Evolutionary conservation across 352 stramenopile genomes (phyloP), one percentile per base, ranked within the genome.

Genomic region (Phytophthora sp.): DNA sequence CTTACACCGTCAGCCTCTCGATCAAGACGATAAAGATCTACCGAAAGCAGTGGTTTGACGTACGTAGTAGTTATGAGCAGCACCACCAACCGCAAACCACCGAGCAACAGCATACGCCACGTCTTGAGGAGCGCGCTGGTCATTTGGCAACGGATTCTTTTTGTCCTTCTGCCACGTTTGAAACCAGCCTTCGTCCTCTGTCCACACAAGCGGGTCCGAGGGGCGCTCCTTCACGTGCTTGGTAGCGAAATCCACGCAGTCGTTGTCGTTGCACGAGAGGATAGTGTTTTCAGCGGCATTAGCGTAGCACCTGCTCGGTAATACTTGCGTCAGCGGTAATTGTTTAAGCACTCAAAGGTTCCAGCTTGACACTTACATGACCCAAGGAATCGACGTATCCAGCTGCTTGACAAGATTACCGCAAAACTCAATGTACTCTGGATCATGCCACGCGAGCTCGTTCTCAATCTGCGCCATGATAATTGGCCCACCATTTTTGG

Each of bases 391-490:
- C 8, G 68, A 76, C 35, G 80, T 90, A 45, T 88, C 58, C 21
- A 93, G 63, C 21, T 71, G 56, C 16, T 69, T 45, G 2, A 90
- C 77, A 18, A 93, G 56, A 7, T 82, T 56, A 4, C 80, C 80
- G 33, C 79, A 88, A 80, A 79, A 93, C 35, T 73, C 36, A 11
- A 87, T 65, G 53, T 88, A 88, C 27, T 74, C 71, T 6, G 63
- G 61, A 42, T 89, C 80, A n/a, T 84, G 66, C 46, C 46, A 59
- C n/a, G 65, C 66, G 39, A 82, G 89, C 63, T 90, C 82, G 42
- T 84, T 90, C 57, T 89, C 82, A 26, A 93, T 89, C 69, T 93
- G 82, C 3, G 84, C 80, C 67, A 88, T 72, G 24, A 93, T 80
- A 52, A 93, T 93, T 1, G 85, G 81, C 5, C 85, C 85, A 6